Evolutionary conservation across 192 early-diverging fungal species (phyloP).

Genomic region (Ambispora gerdemannii): DNA sequence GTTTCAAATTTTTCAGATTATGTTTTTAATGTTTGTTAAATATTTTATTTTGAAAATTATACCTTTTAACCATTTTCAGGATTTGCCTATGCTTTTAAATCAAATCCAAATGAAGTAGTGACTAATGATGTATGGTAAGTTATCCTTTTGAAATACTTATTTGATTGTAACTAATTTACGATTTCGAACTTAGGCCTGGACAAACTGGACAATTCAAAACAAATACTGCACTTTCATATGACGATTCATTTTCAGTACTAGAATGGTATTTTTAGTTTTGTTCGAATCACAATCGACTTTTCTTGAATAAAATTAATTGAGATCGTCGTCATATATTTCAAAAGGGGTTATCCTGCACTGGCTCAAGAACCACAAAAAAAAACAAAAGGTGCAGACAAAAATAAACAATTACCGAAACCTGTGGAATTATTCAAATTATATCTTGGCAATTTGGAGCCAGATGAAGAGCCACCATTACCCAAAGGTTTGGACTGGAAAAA

Average conservation of each 20-base stretch:
- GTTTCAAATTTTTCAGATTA: not conserved
- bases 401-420: not conserved
- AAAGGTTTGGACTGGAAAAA: not conserved
- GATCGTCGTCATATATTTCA: too few relatives aligned
- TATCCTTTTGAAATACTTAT: not conserved
- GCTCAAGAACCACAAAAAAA: slow-evolving; percentile 6
- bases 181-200: slow-evolving; percentile 1
- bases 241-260: not conserved
- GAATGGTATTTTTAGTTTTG: slow-evolving; percentile 6
- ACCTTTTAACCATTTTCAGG: too few relatives aligned
- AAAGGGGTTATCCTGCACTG: not conserved
- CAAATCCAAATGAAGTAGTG: slow-evolving; percentile 4
- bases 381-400: not conserved
- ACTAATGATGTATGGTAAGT: slow-evolving; percentile 13
- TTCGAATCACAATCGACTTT: too few relatives aligned
- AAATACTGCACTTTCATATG: slow-evolving; percentile 5
- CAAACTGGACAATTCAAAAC: slow-evolving; percentile 27
- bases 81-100: slow-evolving; percentile 16
- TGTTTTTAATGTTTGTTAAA: not conserved
- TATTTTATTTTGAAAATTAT: slow-evolving; percentile 8
- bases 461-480: slow-evolving; percentile 15
- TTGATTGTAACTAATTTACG: not conserved
- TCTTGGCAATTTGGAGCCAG: not conserved
- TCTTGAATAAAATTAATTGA: too few relatives aligned
- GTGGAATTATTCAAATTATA: slow-evolving; percentile 21